Evolutionary conservation across 345 rosid species (phyloP), one percentile per base, ranked within the genome.

Genomic region (Acer yangbiense): DNA sequence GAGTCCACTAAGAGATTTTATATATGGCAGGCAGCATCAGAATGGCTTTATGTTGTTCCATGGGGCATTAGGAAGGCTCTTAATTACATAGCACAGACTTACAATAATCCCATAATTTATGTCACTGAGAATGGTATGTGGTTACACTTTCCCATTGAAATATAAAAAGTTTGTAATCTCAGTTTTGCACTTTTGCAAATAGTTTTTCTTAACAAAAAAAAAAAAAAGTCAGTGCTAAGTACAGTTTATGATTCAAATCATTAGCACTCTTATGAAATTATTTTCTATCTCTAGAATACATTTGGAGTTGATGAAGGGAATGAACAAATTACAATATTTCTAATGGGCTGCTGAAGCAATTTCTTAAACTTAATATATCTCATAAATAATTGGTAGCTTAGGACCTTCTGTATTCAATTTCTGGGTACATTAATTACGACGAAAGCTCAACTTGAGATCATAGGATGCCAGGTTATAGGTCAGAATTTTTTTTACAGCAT

Each of bases 21-120:
- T 70, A 41, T 44, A 57, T 83, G 72, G 75, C 92, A 95, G 98
- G 97, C 94, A 72, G 99, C 99, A 71, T 95, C 98, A 4, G 93
- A 89, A 64, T 95, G 98, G 98, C 97, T 93, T 62, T 93, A 85
- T 60, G 76, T 88, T 81, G 97, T 92, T 85, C 99, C 98, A 62
- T 95, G 97, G 97, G 98, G 98, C 81, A 84, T 95, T 69, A 86
- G 90, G 65, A 93, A 81, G 88, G 87, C 83, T 74, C 88, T 95
- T 58, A 93, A 87, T 81, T 88, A 92, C 86, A 72, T 95, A 65
- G 85, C 87, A 0, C 20, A 82, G 81, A 86, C 75, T 72, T 95
- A 92, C 89, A 90, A 90, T 52, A 88, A 84, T 68, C 89, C 92
- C 65, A 86, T 81, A 68, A 84, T 95, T 76, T 92, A 81, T 82